Conservation (phyloP, 306 rosid genomes). For the Alnus glutinosa region DNA sequence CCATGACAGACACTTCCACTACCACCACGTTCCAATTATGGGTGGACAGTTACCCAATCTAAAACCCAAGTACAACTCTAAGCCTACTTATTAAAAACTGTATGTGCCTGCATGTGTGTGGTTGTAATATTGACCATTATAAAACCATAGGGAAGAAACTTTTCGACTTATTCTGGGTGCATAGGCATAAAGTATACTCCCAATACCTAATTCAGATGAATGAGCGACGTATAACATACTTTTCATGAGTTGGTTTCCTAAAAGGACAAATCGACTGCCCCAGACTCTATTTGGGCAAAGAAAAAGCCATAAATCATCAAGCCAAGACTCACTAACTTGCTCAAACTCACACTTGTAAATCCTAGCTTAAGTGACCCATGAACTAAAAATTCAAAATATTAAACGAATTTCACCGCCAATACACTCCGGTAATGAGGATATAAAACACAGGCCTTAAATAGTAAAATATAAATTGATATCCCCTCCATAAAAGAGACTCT, state of each 20-base stretch:
- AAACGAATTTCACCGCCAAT: not conserved
- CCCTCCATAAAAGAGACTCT: not conserved
- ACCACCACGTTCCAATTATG: not conserved
- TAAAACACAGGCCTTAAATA: not conserved
- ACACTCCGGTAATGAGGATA: not conserved
- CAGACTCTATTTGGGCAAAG: not conserved
- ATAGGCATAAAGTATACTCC: not conserved
- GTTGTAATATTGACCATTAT: not conserved
- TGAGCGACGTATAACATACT: not conserved
- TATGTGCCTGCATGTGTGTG: not conserved
- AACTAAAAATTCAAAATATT: not conserved
- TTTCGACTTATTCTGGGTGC: not conserved
- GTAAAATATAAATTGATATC: not conserved
- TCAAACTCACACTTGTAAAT: not conserved
- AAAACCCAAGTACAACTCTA: not conserved
- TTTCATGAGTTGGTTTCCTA: not conserved
- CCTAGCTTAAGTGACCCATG: not conserved
- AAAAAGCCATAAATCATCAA: not conserved
- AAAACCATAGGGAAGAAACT: not conserved
- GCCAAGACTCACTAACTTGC: not conserved
- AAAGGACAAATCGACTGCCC: not conserved
- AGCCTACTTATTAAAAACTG: not conserved
- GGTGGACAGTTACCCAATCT: not conserved
- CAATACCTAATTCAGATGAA: not conserved
- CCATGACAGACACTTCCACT: not conserved